Evolutionary conservation across 1,284 basidiomycete species (phyloP), one percentile per base, ranked within the genome.

Genomic region (Austroboletus novae-zelandiae): DNA sequence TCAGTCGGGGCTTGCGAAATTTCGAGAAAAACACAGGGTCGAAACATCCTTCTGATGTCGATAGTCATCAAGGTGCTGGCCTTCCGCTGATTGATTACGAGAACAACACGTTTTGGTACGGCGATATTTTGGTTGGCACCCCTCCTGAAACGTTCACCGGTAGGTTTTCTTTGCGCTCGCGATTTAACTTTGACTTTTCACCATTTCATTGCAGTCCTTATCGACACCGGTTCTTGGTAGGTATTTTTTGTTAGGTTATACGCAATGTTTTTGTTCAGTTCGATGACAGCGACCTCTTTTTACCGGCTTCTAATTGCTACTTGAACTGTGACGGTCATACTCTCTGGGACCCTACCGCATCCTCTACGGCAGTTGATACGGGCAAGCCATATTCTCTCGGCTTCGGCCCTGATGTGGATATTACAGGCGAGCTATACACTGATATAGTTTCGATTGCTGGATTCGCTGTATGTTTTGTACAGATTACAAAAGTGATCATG

Each of bases 381-480:
- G 40, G 50, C 1, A 59, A 62, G 20, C 57, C 55, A 0, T 84
- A 84, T 67, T 49, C 40, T 7, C 74, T 83, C 51, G 17, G 58
- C 4, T 87, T 80, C 61, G 81, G 76, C 11, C 81, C 83, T 59
- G 78, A 78, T 14, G 78, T 77, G 10, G 71, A 69, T 15, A 78
- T 79, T 9, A 60, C 62, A 10, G 84, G 83, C 17, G 65, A 68
- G 29, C 70, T 79, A 52, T 84, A 77, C 65, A 67, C 66, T 3
- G 84, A 87, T 57, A 72, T 65, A 5, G 74, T 82, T 2, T 49
- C 60, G 35, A 59, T 73, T 37, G 61, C 59, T 5, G 62, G 64
- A 5, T 48, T 67, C 25, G 55, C 36, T 1, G 71, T 71, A 51
- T 11, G 55, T 49, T 7, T 14, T 30, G n/a, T 7, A 18, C 27